Percentiles rank a stretch among this genome's conserved stretches.
These are phyloP conservation scores for Malus orientalis DNA, from an alignment of 306 rosid genomes.

Conservation along the genomic window DNA sequence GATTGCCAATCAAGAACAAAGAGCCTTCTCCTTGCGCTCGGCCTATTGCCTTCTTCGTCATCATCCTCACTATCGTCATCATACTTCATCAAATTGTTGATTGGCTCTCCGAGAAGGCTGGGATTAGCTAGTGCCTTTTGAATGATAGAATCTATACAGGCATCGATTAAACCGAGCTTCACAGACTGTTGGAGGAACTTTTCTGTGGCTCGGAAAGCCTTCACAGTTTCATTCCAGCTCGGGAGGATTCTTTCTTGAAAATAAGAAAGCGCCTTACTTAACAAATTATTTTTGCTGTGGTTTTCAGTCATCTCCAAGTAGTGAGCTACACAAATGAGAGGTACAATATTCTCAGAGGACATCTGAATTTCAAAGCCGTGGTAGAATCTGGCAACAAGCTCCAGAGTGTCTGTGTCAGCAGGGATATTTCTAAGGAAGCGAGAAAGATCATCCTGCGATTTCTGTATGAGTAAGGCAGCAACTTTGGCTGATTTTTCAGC, in stretches of 20 bases:
- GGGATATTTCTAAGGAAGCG: constrained; percentile 31
- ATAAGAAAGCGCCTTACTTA: constrained; percentile 15
- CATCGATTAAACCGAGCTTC: constrained; percentile 33
- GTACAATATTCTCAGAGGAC: constrained; percentile 36
- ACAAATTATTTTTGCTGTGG: constrained; percentile 39
- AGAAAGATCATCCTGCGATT: constrained; percentile 20
- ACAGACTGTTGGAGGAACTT: constrained; percentile 25
- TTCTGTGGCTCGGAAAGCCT: constrained; percentile 33
- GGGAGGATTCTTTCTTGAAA: constrained; percentile 36
- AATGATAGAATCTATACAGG: constrained; percentile 33
- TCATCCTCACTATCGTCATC: constrained; percentile 10
- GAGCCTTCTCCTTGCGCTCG: constrained; percentile 36
- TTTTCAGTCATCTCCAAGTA: constrained; percentile 39
- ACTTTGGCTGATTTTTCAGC: constrained; percentile 38
- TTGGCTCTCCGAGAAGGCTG: constrained; percentile 34
- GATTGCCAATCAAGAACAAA: constrained; percentile 25
- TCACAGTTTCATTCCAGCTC: constrained; percentile 41
- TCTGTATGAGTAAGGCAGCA: constrained; percentile 15
- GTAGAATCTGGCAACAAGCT: constrained; percentile 41
- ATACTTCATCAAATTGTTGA: neutral
- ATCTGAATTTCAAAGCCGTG: constrained; percentile 26
- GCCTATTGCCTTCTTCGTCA: neutral
- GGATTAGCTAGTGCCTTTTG: constrained; percentile 29
- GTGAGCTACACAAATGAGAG: constrained; percentile 33
- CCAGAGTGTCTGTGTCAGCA: constrained; percentile 21